Evolutionary conservation across 75 land plant species (phyloP), one percentile per base, ranked within the genome.

Genomic region (Larix kaempferi): DNA sequence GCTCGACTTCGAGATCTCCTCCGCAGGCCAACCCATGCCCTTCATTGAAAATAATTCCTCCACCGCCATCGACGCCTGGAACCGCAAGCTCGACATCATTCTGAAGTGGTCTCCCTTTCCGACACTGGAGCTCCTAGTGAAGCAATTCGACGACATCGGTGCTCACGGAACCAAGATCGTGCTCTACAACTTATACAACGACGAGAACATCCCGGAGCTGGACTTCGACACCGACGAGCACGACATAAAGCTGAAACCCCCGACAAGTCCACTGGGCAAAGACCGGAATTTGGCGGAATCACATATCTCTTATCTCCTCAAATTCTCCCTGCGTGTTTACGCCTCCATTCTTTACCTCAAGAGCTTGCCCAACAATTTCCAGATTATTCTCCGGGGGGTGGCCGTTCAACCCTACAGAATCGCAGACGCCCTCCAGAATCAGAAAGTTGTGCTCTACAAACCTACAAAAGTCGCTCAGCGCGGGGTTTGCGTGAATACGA

Each of bases 271-370:
- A 11, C 54, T 1, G 12, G 0, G 1, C 1, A 49, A 49, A 49
- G 0, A 11, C 11, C 54, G 10, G 11, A 2, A 49, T 49, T 49
- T 49, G 54, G 0, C 1, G 54, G 12, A 49, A 49, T 49, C 54
- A 11, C 54, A 49, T 10, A 49, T 49, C 11, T 49, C 54, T 11
- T 10, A 49, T 49, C 54, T 0, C 12, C 1, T 1, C 54, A 49
- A 49, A 49, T 49, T 49, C 54, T 49, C 54, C 54, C 54, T 49
- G 12, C 22, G 65, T 8, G 26, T 2, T 57, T 84, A 84, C 76
- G 83, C 84, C 17, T 81, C 85, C 7, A 80, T 84, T 26, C 63
- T 84, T 57, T 84, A 84, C 52, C 59, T 84, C 74, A 49, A 49
- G 12, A 25, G 74, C 13, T 55, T 80, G 41, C 84, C 83, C 14